phyloP scores from a whole-genome alignment of 2,329 filamentous ascomycete species.

The Colletotrichum chlorophyti region DNA sequence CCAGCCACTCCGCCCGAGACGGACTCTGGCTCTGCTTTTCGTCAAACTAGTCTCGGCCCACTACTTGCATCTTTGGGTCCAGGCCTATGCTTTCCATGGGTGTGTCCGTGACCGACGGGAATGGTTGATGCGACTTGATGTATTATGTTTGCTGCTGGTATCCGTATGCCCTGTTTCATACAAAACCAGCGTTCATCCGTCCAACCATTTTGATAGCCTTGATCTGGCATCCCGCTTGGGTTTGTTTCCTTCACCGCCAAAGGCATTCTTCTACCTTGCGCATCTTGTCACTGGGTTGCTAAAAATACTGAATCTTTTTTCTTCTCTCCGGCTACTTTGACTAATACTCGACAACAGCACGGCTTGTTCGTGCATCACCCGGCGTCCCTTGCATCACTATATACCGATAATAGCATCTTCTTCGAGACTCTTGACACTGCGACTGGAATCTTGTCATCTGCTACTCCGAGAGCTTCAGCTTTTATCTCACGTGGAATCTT shows the following conservation, averaged over 20 bases:
- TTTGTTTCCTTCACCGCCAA: slow-evolving; percentile 16
- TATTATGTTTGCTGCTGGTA: slow-evolving; percentile 27
- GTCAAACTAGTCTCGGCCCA: slow-evolving; percentile 19
- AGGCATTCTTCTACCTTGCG: neutral
- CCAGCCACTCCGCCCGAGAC: slow-evolving; percentile 23
- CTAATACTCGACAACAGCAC: slow-evolving; percentile 2
- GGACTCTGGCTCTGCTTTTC: slow-evolving; percentile 6
- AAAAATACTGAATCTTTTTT: slow-evolving; percentile 2
- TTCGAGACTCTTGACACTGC: neutral
- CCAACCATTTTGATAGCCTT: neutral
- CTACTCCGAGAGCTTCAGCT: neutral
- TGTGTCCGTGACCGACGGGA: neutral
- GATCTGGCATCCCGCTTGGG: neutral
- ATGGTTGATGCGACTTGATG: neutral
- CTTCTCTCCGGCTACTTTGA: neutral
- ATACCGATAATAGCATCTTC: neutral
- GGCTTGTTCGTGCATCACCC: neutral
- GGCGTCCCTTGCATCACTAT: neutral
- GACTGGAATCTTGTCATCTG: neutral
- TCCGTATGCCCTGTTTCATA: slow-evolving; percentile 28
- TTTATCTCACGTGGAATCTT: neutral
- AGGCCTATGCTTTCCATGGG: neutral
- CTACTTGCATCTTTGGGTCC: neutral
- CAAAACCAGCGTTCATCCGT: slow-evolving; percentile 22
- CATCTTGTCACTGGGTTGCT: neutral